Evolutionary conservation across 1,284 basidiomycete genomes (phyloP).

Genomic region (Sanguinoderma infundibulare): DNA sequence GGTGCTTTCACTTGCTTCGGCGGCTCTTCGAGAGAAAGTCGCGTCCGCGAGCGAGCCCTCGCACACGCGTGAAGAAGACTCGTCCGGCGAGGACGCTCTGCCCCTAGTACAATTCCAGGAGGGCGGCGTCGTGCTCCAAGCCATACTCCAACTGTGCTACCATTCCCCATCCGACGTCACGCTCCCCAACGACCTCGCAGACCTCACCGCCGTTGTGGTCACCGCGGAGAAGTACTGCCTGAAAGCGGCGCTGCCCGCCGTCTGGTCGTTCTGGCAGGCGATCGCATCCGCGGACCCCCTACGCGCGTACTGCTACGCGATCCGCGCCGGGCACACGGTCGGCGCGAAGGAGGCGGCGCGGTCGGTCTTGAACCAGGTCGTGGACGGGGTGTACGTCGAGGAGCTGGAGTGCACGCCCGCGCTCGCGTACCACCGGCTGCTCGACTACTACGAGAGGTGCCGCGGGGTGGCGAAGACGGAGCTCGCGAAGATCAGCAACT

Average conservation of each 20-base stretch:
- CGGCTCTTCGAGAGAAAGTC: slow-evolving; percentile 20
- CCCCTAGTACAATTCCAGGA: not conserved
- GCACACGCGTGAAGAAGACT: too few species aligned
- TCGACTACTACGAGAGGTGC: slow-evolving; percentile 13
- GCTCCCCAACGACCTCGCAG: not conserved
- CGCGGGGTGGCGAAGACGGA: not conserved
- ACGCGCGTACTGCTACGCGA: slow-evolving; percentile 16
- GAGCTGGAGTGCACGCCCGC: slow-evolving; percentile 19
- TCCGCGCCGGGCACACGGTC: not conserved
- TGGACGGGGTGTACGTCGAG: slow-evolving; percentile 9
- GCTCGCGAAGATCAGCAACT: not conserved
- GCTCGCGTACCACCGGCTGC: slow-evolving; percentile 17
- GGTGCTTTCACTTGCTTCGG: slow-evolving; percentile 25
- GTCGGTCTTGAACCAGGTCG: not conserved
- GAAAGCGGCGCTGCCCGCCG: not conserved
- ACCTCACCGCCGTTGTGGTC: not conserved
- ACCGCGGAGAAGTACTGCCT: slow-evolving; percentile 11
- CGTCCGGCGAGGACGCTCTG: not conserved
- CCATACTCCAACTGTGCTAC: not conserved
- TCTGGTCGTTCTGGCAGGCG: slow-evolving; percentile 1
- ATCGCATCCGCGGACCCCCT: not conserved
- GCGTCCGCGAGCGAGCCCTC: not conserved
- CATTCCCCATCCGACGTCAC: not conserved
- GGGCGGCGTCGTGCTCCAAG: not conserved
- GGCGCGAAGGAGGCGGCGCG: slow-evolving; percentile 5